Evolutionary conservation across 208 protist genomes (phyloP).

Genomic region (Trichomonas gallinae): DNA sequence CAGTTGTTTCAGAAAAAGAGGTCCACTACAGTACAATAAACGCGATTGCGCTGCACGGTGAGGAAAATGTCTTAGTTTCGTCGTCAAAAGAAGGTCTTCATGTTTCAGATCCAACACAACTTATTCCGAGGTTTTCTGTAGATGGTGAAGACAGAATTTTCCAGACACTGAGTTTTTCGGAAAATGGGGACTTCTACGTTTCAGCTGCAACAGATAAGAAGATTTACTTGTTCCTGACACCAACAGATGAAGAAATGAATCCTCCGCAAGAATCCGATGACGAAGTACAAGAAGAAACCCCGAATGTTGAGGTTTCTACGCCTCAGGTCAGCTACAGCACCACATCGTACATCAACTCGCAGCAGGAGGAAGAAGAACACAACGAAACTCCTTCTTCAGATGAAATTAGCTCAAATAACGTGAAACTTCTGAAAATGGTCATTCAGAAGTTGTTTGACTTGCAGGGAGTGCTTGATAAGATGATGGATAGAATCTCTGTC

Average conservation of each 20-base stretch:
- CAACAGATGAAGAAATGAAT: background rate
- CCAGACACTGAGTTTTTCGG: background rate
- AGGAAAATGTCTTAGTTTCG: background rate
- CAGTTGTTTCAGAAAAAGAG: background rate
- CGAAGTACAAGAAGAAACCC: background rate
- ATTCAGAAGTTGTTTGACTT: background rate
- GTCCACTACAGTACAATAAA: background rate
- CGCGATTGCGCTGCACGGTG: background rate
- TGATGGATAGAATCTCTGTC: background rate
- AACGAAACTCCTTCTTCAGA: background rate
- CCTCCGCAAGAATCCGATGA: background rate
- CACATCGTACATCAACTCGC: background rate
- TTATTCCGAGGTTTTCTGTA: background rate
- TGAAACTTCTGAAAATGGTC: background rate
- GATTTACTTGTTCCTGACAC: background rate
- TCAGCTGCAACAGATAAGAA: background rate
- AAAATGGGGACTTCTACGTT: background rate
- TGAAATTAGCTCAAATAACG: background rate
- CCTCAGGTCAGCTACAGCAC: background rate
- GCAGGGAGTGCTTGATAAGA: background rate
- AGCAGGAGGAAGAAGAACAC: background rate
- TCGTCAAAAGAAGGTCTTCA: background rate
- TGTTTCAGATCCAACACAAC: background rate
- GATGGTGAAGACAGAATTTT: background rate
- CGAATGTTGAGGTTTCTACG: background rate